A percentile compares a stretch with the other conserved stretches of the same genome.
Conservation (phyloP, 2,329 filamentous ascomycete genomes). For the Scytalidium sp. region DNA sequence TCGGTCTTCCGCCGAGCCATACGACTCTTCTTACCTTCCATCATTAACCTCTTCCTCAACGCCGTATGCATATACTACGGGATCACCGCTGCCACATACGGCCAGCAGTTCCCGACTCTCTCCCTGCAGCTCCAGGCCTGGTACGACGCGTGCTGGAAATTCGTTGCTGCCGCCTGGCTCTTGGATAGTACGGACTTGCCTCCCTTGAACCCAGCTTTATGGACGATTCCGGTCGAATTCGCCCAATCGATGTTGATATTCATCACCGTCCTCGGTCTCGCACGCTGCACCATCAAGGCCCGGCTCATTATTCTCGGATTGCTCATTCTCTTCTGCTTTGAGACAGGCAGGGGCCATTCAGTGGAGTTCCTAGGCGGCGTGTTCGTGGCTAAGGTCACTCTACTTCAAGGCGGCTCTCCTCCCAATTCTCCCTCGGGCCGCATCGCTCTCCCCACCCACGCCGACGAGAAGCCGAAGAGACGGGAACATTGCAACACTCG, state of each 20-base stretch:
- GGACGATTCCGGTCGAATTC: constrained; percentile 29
- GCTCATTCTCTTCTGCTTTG: constrained; percentile 23
- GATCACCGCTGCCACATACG: constrained; percentile 42
- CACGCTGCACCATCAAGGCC: constrained; percentile 17
- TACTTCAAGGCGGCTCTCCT: constrained; percentile 28
- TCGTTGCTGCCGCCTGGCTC: constrained; percentile 19
- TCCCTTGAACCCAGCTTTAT: constrained; percentile 25
- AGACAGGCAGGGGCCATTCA: constrained; percentile 18
- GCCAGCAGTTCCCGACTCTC: constrained; percentile 30
- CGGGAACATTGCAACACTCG: not conserved
- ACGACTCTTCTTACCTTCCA: constrained; percentile 43
- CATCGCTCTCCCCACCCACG: constrained; percentile 16
- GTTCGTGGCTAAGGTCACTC: constrained; percentile 41
- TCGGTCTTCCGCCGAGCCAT: constrained; percentile 45
- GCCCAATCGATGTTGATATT: constrained; percentile 27
- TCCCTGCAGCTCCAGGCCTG: constrained; percentile 36
- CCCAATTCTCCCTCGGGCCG: constrained; percentile 16
- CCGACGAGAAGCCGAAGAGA: constrained; percentile 6
- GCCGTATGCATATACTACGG: constrained; percentile 42
- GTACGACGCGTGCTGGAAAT: constrained; percentile 38
- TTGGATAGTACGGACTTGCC: constrained; percentile 3
- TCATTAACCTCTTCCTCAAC: constrained; percentile 40
- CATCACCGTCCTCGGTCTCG: constrained; percentile 20
- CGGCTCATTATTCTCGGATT: constrained; percentile 19
- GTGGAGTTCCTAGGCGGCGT: constrained; percentile 45